These are phyloP conservation scores for Quercus cerris DNA, from an alignment of 306 rosid species.

Conservation along the genomic window DNA sequence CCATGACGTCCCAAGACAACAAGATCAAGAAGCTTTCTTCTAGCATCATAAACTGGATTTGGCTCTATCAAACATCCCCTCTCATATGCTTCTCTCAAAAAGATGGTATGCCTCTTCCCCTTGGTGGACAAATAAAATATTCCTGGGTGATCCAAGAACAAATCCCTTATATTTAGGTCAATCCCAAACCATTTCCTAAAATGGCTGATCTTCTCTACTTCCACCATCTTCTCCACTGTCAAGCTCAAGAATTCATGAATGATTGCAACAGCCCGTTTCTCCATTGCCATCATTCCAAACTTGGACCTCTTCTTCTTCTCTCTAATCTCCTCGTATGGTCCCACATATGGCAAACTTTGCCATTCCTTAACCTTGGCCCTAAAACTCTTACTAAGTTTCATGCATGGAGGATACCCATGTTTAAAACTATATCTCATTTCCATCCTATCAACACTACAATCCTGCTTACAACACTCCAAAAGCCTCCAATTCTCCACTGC, in stretches of 20 bases:
- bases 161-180: slow-evolving; percentile 68
- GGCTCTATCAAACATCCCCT: slow-evolving; percentile 70
- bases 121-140: slow-evolving; percentile 83
- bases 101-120: slow-evolving; percentile 85
- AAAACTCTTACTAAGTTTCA: slow-evolving; percentile 64
- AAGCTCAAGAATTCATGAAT: slow-evolving; percentile 86
- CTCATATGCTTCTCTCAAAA: slow-evolving; percentile 91
- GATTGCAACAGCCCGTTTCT: slow-evolving; percentile 76
- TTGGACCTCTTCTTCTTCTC: slow-evolving; percentile 47
- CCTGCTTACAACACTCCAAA: slow-evolving; percentile 69
- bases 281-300: slow-evolving; percentile 48
- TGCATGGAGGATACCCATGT: slow-evolving; percentile 79
- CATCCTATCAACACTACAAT: slow-evolving; percentile 45
- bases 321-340: slow-evolving; percentile 63
- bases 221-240: slow-evolving; percentile 93
- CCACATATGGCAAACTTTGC: slow-evolving; percentile 69
- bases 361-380: slow-evolving; percentile 88
- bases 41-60: slow-evolving; percentile 73
- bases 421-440: slow-evolving; percentile 61
- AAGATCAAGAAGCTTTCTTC: slow-evolving; percentile 84
- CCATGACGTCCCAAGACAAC: slow-evolving; percentile 63
- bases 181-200: slow-evolving; percentile 61
- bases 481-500: slow-evolving; percentile 88
- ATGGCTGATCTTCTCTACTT: slow-evolving; percentile 76
- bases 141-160: slow-evolving; percentile 83